phyloP scores from a whole-genome alignment of 495 filamentous ascomycete species.

The Podospora conica region DNA sequence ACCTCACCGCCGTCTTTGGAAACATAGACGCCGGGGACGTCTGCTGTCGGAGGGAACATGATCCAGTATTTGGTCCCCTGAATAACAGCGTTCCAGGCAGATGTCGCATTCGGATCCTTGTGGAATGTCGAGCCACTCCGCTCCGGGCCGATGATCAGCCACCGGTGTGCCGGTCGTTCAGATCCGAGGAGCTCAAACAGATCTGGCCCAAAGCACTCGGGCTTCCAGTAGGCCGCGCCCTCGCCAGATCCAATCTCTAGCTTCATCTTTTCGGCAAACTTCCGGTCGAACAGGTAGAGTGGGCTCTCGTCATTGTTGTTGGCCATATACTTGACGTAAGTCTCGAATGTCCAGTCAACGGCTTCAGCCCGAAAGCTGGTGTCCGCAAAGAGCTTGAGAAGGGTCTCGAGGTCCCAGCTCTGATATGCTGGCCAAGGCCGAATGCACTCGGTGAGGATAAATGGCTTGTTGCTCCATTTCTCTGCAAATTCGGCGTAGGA shows the following conservation, averaged over 20 bases:
- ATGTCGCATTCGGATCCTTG: constrained; percentile 65
- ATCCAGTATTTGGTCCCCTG: constrained; percentile 97
- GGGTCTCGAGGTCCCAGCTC: constrained; percentile 61
- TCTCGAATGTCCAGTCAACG: constrained; percentile 80
- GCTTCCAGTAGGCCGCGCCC: constrained; percentile 69
- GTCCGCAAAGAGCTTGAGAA: constrained; percentile 58
- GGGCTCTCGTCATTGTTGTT: constrained; percentile 83
- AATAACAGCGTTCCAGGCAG: constrained; percentile 94
- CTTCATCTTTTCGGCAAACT: constrained; percentile 82
- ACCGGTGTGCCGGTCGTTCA: constrained; percentile 79
- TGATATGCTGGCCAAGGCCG: constrained; percentile 74
- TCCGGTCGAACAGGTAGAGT: constrained; percentile 84
- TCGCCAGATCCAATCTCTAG: constrained; percentile 52
- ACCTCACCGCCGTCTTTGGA: constrained; percentile 91
- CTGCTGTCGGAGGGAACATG: constrained; percentile 63
- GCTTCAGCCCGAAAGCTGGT: constrained; percentile 81
- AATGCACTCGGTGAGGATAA: constrained; percentile 82
- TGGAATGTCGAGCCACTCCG: constrained; percentile 94
- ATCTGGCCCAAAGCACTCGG: constrained; percentile 81
- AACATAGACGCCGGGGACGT: constrained; percentile 79
- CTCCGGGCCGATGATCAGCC: constrained; percentile 88
- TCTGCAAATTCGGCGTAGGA: constrained; percentile 65
- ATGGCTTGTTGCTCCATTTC: constrained; percentile 74
- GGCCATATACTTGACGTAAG: constrained; percentile 78
- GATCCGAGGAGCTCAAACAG: constrained; percentile 75